Conservation (phyloP, 2,329 filamentous ascomycete genomes). For the Fusarium sp. region DNA sequence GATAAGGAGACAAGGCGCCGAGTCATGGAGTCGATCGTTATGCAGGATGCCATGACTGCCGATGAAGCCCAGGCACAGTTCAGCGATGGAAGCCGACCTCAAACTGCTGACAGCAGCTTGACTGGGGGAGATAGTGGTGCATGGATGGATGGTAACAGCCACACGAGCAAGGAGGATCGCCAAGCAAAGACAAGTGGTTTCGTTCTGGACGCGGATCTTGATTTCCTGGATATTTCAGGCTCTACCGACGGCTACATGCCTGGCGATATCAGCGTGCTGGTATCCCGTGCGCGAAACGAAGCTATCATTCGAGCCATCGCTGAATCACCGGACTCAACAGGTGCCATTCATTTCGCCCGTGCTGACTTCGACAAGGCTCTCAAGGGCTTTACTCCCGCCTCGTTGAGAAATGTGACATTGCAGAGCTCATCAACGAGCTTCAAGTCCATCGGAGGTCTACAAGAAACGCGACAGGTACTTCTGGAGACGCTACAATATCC, state of each 20-base stretch:
- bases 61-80: constrained; percentile 54
- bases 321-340: constrained; percentile 60
- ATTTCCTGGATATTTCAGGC: constrained; percentile 92
- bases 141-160: constrained; percentile 82
- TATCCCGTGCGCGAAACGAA: constrained; percentile 89
- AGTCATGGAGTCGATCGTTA: constrained; percentile 84
- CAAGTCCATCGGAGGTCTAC: constrained; percentile 88
- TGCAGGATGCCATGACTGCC: constrained; percentile 60
- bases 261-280: constrained; percentile 87
- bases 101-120: constrained; percentile 66
- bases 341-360: constrained; percentile 72
- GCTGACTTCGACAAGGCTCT: constrained; percentile 87
- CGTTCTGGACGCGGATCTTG: constrained; percentile 78
- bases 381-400: constrained; percentile 93
- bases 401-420: constrained; percentile 91
- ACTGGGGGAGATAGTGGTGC: constrained; percentile 69
- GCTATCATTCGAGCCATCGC: constrained; percentile 86
- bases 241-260: constrained; percentile 99
- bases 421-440: constrained; percentile 95
- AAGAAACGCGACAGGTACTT: constrained; percentile 87
- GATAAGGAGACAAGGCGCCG: constrained; percentile 89
- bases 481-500: constrained; percentile 97
- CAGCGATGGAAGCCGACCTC: constrained; percentile 64
- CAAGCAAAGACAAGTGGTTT: constrained; percentile 69
- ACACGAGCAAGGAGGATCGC: constrained; percentile 58